A percentile compares a stretch with the other conserved stretches of the same genome.
phyloP scores from a whole-genome alignment of 139 green algal species.

The Dunaliella primolecta region DNA sequence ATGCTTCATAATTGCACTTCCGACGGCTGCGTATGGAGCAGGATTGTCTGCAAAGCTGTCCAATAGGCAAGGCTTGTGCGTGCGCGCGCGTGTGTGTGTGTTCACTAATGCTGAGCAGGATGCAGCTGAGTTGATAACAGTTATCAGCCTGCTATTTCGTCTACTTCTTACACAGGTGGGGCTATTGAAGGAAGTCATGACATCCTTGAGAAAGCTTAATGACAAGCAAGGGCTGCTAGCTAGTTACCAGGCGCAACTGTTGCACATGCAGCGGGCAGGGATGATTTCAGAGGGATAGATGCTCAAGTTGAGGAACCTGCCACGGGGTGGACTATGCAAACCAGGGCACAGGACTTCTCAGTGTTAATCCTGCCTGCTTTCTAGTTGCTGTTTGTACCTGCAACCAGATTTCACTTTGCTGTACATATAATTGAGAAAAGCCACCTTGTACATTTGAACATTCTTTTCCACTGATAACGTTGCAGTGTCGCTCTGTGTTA shows the following conservation, averaged over 20 bases:
- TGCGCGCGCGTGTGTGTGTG: too few species aligned
- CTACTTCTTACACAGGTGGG: neutral
- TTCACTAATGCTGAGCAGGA: too few species aligned
- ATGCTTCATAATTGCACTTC: neutral
- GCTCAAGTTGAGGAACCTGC: too few species aligned
- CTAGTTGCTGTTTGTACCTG: neutral
- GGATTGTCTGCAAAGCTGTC: neutral
- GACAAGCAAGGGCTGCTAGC: neutral
- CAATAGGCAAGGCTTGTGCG: too few species aligned
- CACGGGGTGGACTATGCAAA: neutral
- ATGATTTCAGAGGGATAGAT: neutral
- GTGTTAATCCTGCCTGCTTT: too few species aligned
- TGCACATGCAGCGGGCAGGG: neutral
- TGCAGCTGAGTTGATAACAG: neutral
- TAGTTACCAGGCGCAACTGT: neutral
- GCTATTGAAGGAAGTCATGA: neutral
- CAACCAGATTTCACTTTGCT: too few species aligned
- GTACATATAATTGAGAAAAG: too few species aligned
- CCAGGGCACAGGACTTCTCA: too few species aligned
- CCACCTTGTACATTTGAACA: too few species aligned
- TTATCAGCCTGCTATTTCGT: neutral
- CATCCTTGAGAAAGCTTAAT: neutral
- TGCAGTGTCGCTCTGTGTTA: too few species aligned
- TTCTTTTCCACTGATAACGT: too few species aligned
- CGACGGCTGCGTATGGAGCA: neutral